These are phyloP conservation scores for Incumbomyces delicatus DNA, from an alignment of 2,329 filamentous ascomycete species.

Conservation along the genomic window DNA sequence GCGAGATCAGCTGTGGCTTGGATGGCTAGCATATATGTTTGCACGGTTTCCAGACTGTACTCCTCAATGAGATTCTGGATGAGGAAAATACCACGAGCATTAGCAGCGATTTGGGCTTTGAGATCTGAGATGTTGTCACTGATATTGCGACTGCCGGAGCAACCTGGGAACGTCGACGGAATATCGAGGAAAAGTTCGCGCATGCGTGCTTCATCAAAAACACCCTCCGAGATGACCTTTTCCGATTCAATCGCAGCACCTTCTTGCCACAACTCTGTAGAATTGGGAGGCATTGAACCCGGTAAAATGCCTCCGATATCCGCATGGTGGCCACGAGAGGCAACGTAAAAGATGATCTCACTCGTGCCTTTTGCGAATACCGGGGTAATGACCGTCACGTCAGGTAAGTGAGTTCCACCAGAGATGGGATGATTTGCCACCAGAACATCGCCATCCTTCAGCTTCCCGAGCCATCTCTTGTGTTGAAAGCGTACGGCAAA, in stretches of 20 bases:
- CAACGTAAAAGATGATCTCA: conserved; percentile 72
- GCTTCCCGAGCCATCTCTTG: conserved; percentile 66
- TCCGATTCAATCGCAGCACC: conserved; percentile 55
- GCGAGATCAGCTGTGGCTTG: conserved; percentile 69
- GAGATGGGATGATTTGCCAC: conserved; percentile 78
- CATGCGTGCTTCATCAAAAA: conserved; percentile 69
- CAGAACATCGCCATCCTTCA: conserved; percentile 70
- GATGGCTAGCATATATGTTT: conserved; percentile 75
- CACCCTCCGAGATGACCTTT: conserved; percentile 39
- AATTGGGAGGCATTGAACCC: conserved; percentile 75
- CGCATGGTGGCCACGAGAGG: conserved; percentile 69
- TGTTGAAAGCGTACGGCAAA: conserved; percentile 68
- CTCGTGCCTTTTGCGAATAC: conserved; percentile 57
- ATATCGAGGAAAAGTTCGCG: conserved; percentile 61
- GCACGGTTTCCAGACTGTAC: conserved; percentile 66
- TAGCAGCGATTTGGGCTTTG: conserved; percentile 77
- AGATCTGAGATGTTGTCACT: conserved; percentile 78
- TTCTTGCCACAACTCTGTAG: conserved; percentile 54
- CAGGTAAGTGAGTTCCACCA: conserved; percentile 72
- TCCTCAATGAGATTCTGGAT: conserved; percentile 69
- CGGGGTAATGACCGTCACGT: conserved; percentile 73
- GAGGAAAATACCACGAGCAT: conserved; percentile 72
- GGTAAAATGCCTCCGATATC: conserved; percentile 77
- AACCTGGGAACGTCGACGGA: conserved; percentile 64
- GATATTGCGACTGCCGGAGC: conserved; percentile 67